Evolutionary conservation across 2,329 filamentous ascomycete genomes (phyloP), one percentile per base, ranked within the genome.

Genomic region (Neofusicoccum laricinum): DNA sequence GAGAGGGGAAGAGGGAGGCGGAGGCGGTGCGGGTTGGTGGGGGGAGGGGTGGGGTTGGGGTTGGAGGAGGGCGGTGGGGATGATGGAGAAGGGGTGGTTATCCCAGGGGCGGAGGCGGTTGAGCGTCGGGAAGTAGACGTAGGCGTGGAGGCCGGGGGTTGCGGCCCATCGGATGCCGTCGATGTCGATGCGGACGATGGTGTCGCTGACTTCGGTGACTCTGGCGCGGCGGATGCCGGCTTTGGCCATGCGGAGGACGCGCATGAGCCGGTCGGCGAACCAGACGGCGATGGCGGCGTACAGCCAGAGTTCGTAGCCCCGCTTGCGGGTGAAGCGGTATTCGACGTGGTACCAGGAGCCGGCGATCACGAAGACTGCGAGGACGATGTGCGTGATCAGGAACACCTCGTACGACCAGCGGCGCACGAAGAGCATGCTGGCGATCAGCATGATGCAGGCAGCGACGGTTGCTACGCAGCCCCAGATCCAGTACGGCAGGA

Each of bases 211-310:
- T 2, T 25, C 45, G 45, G 11, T 14, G 14, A 48, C 45, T 7
- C 19, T 30, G 19, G 45, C 45, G 12, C 45, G 19, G 45, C 19
- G 45, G 2, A 48, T 17, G 19, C 45, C 45, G 7, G 10, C 21
- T 12, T 19, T 17, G 8, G 79, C 64, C 10, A 82, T 71, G 1
- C 84, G 80, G 0, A 76, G 62, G 3, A 80, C 65, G 0, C 85
- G 80, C 0, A 83, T 61, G 7, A 80, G 57, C 2, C 85, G 79
- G 61, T 87, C 85, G 1, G 79, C 67, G 0, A 77, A 55, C 85
- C 85, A 87, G 21, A 86, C 76, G 14, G 73, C 71, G 4, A 79
- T 71, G 2, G 81, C 82, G 0, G 81, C 73, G 79, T 81, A 86
- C 61, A 84, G 79, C 21, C 83, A 79, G 8, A 71, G 69, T 61